These are phyloP conservation scores for Agrostemma githago DNA, from an alignment of 148 eudicot species.

Conservation along the genomic window DNA sequence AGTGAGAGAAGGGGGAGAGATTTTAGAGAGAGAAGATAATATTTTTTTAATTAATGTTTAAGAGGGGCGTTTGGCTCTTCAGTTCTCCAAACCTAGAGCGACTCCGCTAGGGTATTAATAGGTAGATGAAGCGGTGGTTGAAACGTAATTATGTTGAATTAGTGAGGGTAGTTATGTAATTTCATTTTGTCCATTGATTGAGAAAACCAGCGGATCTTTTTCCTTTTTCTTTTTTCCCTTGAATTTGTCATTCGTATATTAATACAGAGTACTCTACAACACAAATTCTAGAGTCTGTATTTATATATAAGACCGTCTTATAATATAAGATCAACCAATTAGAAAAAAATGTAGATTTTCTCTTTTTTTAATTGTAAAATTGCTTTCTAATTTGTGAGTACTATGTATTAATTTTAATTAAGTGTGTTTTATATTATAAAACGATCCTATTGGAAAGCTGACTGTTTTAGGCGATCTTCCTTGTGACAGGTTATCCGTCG, in stretches of 20 bases:
- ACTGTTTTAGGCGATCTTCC: no score
- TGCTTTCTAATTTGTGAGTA: no score
- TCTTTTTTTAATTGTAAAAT: background rate
- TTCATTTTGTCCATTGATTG: slow-evolving; percentile 25
- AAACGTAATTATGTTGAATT: background rate
- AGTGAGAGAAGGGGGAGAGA: slow-evolving; percentile 5
- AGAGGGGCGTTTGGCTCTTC: slow-evolving; percentile 24
- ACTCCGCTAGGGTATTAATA: slow-evolving; percentile 29
- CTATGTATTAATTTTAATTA: no score
- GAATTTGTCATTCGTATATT: background rate
- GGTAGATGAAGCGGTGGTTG: slow-evolving; percentile 2
- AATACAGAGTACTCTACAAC: no score
- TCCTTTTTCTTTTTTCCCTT: background rate
- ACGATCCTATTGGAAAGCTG: no score
- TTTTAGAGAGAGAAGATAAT: background rate
- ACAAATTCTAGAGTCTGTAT: no score
- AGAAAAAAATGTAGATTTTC: no score
- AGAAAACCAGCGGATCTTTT: slow-evolving; percentile 15
- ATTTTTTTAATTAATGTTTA: slow-evolving; percentile 11
- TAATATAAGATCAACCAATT: no score
- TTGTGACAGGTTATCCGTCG: no score
- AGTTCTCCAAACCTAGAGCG: slow-evolving; percentile 39
- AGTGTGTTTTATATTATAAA: no score
- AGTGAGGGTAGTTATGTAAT: slow-evolving; percentile 7
- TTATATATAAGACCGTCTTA: no score